Percentiles rank a stretch among this genome's conserved stretches.
Evolutionary conservation across 306 rosid genomes (phyloP).

Genomic region (Dryas alaskensis): DNA sequence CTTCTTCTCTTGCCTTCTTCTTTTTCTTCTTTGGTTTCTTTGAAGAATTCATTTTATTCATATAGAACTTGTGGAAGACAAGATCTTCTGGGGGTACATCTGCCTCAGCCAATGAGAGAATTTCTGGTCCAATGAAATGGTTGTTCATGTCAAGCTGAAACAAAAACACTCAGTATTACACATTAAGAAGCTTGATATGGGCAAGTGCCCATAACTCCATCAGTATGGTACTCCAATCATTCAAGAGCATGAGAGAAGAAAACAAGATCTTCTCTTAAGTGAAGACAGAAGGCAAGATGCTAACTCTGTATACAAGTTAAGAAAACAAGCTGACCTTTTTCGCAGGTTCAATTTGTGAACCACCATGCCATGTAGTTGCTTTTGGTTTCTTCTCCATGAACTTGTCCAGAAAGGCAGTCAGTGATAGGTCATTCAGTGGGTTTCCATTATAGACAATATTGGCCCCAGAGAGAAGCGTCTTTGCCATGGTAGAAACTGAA

Average conservation of each 20-base stretch:
- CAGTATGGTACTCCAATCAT: too few species aligned
- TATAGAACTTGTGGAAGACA: slow-evolving; percentile 88
- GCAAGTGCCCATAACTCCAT: background rate
- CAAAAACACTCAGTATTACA: slow-evolving; percentile 20
- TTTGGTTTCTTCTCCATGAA: slow-evolving; percentile 97
- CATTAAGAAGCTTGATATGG: background rate
- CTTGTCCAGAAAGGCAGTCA: slow-evolving; percentile 88
- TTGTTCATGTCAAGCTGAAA: slow-evolving; percentile 68
- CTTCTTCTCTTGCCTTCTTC: slow-evolving; percentile 49
- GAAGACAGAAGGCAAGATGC: background rate
- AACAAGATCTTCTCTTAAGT: background rate
- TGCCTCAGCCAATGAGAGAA: slow-evolving; percentile 73
- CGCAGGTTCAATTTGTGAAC: slow-evolving; percentile 92
- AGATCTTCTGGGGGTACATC: slow-evolving; percentile 96
- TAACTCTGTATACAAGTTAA: background rate
- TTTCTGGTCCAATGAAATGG: slow-evolving; percentile 70
- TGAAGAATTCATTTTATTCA: slow-evolving; percentile 62
- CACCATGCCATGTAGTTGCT: slow-evolving; percentile 87
- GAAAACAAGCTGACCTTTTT: slow-evolving; percentile 56
- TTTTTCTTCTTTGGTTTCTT: slow-evolving; percentile 77
- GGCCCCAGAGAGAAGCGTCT: slow-evolving; percentile 83
- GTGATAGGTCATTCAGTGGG: slow-evolving; percentile 71
- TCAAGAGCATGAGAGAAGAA: background rate
- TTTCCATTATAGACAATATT: slow-evolving; percentile 88
- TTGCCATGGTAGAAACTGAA: slow-evolving; percentile 89